Conservation (phyloP, 2,329 filamentous ascomycete genomes). For the Fusarium illudens region DNA sequence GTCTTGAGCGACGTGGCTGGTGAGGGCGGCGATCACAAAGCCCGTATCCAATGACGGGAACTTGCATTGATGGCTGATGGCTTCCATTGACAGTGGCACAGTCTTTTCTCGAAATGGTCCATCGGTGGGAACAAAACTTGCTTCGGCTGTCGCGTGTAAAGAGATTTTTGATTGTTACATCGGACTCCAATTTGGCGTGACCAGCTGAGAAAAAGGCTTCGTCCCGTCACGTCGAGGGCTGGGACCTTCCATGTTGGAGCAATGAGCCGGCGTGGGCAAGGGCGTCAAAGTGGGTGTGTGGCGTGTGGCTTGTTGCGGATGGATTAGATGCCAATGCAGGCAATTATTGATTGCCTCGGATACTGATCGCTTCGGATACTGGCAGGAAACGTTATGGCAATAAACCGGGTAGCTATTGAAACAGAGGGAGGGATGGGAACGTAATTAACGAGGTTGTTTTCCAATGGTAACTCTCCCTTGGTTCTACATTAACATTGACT, state of each 20-base stretch:
- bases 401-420: slow-evolving; percentile 21
- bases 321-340: neutral
- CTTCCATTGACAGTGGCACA: neutral
- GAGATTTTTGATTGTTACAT: slow-evolving; percentile 11
- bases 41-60: slow-evolving; percentile 7
- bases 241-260: slow-evolving; percentile 1
- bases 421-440: slow-evolving; percentile 2
- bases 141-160: slow-evolving; percentile 13
- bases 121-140: neutral
- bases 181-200: slow-evolving; percentile 23
- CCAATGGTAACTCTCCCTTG: too few species aligned
- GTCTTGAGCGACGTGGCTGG: slow-evolving; percentile 29
- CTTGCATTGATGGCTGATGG: slow-evolving; percentile 2
- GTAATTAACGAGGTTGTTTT: neutral
- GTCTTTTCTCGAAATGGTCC: neutral
- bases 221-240: neutral
- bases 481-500: too few species aligned
- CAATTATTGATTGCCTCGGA: neutral
- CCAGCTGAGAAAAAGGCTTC: neutral
- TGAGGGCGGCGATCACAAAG: slow-evolving; percentile 21
- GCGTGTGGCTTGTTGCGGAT: neutral
- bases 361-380: neutral
- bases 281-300: neutral
- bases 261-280: slow-evolving; percentile 5
- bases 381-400: neutral